A percentile compares a stretch with the other conserved stretches of the same genome.
These are phyloP conservation scores for Torrubiellomyces zombiae DNA, from an alignment of 2,329 filamentous ascomycete species.

Conservation along the genomic window DNA sequence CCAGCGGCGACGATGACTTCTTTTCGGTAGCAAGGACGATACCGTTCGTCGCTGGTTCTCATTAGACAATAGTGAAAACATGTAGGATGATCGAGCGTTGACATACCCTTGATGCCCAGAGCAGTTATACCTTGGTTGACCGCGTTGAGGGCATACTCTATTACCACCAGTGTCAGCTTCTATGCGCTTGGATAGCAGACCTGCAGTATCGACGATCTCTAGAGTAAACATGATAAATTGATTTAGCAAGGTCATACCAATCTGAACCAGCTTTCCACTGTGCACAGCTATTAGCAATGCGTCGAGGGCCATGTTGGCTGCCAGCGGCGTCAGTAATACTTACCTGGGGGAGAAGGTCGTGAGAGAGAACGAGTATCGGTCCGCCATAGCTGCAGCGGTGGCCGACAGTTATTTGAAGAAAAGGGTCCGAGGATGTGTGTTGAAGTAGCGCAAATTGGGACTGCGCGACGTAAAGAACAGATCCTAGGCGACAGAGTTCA, in stretches of 20 bases:
- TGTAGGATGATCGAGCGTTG: conserved; percentile 1
- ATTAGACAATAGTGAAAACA: conserved; percentile 7
- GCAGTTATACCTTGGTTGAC: conserved; percentile 99
- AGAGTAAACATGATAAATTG: no score
- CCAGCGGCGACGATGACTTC: conserved; percentile 94
- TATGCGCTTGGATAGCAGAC: no score
- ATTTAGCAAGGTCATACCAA: conserved; percentile 38
- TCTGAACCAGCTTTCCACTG: conserved; percentile 98
- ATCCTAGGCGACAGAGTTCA: no score
- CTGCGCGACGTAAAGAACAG: no score
- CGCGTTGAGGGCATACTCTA: conserved; percentile 97
- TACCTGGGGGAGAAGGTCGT: conserved; percentile 99
- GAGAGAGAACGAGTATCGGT: conserved; percentile 97
- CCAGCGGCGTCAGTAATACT: conserved; percentile 17
- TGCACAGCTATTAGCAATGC: conserved; percentile 25
- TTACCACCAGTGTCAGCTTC: conserved; percentile 3
- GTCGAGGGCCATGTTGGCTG: conserved; percentile 5
- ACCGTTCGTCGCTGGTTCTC: conserved; percentile 70
- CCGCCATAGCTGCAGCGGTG: conserved; percentile 53
- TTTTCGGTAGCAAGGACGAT: conserved; percentile 98
- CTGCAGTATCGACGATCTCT: no score
- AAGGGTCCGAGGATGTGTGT: conserved; percentile 4
- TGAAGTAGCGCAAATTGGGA: conserved; percentile 4
- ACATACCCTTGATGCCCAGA: conserved; percentile 87
- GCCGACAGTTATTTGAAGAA: conserved; percentile 1